These are phyloP conservation scores for Auricularia auricula-judae DNA, from an alignment of 768 basidiomycete genomes.

Conservation along the genomic window DNA sequence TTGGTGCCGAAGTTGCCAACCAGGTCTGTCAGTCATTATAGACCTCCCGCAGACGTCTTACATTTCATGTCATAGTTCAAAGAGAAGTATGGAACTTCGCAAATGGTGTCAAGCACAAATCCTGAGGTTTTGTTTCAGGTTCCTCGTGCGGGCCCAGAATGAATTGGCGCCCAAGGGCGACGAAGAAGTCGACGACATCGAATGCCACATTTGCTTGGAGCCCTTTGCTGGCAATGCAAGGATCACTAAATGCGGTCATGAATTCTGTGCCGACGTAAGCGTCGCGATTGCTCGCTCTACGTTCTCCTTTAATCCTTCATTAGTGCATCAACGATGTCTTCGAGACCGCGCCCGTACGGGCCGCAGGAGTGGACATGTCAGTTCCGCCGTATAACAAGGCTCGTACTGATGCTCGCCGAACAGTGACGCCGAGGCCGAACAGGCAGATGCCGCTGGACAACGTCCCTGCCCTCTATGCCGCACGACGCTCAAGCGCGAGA, in stretches of 20 bases:
- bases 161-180: constrained; percentile 2
- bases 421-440: constrained; percentile 1
- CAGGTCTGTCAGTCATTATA: constrained; percentile 1
- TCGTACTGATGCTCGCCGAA: neutral
- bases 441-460: constrained; percentile 1
- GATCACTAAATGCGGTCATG: constrained; percentile 56
- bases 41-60: neutral
- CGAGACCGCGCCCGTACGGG: neutral
- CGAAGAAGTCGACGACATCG: constrained; percentile 11
- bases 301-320: neutral
- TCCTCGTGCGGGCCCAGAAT: constrained; percentile 1
- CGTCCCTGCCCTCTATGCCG: constrained; percentile 50
- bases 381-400: neutral
- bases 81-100: neutral
- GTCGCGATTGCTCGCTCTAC: neutral
- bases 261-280: constrained; percentile 44
- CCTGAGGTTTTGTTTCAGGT: neutral
- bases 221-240: constrained; percentile 42
- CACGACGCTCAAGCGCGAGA: constrained; percentile 44
- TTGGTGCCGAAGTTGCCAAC: constrained; percentile 32
- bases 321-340: constrained; percentile 9
- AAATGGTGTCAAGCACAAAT: neutral
- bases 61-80: constrained; percentile 1
- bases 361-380: neutral
- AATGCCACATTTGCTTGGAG: constrained; percentile 61